A percentile compares a stretch with the other conserved stretches of the same genome.
Evolutionary conservation across 2,329 filamentous ascomycete genomes (phyloP).

Genomic region (Herpotrichia juniperi): DNA sequence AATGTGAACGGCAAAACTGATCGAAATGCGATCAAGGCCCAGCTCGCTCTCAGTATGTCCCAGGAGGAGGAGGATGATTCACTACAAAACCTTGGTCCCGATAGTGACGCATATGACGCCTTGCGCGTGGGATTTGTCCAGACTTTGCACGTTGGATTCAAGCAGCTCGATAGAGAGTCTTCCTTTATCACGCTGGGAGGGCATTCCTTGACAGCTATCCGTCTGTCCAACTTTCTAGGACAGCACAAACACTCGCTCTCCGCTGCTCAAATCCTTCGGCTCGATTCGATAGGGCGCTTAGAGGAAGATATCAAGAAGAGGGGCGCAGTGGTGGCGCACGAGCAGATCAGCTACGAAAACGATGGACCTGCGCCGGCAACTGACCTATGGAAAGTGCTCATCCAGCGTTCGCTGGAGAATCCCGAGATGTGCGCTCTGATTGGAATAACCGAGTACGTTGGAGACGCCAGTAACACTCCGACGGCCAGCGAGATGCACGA

Average conservation of each 20-base stretch:
- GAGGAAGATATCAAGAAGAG: background rate
- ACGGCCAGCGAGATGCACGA: constrained; percentile 5
- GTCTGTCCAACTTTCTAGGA: constrained; percentile 8
- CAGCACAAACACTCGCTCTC: constrained; percentile 4
- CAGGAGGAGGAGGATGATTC: too few species aligned
- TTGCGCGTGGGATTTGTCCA: too few species aligned
- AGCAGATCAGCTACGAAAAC: background rate
- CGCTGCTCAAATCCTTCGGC: constrained; percentile 4
- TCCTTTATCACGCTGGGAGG: too few species aligned
- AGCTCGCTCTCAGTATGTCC: too few species aligned
- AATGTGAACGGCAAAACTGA: too few species aligned
- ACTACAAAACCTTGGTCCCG: too few species aligned
- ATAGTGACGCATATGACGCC: too few species aligned
- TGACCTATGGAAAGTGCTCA: background rate
- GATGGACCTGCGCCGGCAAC: constrained; percentile 1
- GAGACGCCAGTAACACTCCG: background rate
- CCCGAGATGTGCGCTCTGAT: constrained; percentile 2
- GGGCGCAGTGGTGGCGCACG: background rate
- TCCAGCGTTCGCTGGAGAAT: constrained; percentile 1
- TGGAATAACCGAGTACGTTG: constrained; percentile 5
- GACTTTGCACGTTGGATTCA: too few species aligned
- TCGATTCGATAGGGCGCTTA: constrained; percentile 3
- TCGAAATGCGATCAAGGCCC: too few species aligned
- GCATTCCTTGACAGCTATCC: too few species aligned
- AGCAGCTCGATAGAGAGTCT: too few species aligned